Percentiles rank a stretch among this genome's conserved stretches.
Evolutionary conservation across 345 rosid species (phyloP).

Genomic region (Linum lewisii): DNA sequence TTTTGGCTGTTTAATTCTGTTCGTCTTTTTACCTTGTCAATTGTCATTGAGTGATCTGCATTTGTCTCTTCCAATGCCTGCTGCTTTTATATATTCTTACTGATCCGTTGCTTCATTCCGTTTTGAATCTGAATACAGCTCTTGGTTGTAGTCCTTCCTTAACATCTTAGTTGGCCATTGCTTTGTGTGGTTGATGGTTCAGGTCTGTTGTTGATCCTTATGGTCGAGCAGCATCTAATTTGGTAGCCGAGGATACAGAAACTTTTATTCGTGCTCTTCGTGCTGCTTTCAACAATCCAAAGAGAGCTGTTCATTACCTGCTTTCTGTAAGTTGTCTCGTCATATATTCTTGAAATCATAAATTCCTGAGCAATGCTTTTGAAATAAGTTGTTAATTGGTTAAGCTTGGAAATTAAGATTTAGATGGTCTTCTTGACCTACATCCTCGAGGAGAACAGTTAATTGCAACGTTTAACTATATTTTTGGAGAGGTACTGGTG

Average conservation of each 20-base stretch:
- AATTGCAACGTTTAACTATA: not conserved
- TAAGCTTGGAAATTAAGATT: not conserved
- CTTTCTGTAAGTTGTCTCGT: slow-evolving; percentile 46
- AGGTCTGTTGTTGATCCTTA: slow-evolving; percentile 51
- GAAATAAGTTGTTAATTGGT: not conserved
- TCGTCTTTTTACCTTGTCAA: too few relatives aligned
- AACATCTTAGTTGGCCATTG: not conserved
- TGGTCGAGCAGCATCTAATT: slow-evolving; percentile 80
- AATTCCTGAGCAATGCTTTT: not conserved
- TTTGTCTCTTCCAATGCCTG: not conserved
- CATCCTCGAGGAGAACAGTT: not conserved
- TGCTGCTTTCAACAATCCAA: slow-evolving; percentile 90
- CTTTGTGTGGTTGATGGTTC: slow-evolving; percentile 11
- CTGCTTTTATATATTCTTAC: not conserved
- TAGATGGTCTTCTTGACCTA: not conserved
- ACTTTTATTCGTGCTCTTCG: slow-evolving; percentile 81
- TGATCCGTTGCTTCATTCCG: not conserved
- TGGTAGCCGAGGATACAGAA: slow-evolving; percentile 92
- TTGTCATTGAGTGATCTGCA: not conserved
- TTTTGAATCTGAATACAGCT: too few relatives aligned
- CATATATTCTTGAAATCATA: not conserved
- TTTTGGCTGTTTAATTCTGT: not conserved
- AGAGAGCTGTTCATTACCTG: slow-evolving; percentile 94
- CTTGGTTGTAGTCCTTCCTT: not conserved
- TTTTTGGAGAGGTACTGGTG: not conserved